These are phyloP conservation scores for Suillus fuscotomentosus DNA, from an alignment of 768 basidiomycete genomes.

Conservation along the genomic window DNA sequence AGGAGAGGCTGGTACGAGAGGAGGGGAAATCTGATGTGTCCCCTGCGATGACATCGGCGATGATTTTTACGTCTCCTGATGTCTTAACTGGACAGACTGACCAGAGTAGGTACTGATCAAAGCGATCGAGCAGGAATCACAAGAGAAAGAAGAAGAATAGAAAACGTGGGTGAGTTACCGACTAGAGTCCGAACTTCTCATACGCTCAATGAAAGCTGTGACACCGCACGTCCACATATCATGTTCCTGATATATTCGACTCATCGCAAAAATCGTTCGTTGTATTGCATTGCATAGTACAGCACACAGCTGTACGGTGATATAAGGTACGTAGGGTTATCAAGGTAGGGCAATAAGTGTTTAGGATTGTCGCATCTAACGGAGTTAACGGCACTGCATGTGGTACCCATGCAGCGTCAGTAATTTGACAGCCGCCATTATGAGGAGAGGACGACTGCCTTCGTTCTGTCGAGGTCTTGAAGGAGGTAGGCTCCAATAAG, in stretches of 20 bases:
- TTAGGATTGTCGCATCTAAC: background rate
- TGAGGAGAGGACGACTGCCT: background rate
- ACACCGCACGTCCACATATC: background rate
- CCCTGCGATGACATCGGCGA: slow-evolving; percentile 36
- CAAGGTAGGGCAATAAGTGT: background rate
- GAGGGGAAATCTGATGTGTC: slow-evolving; percentile 40
- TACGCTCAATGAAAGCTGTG: background rate
- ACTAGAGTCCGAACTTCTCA: slow-evolving; percentile 1
- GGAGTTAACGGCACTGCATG: background rate
- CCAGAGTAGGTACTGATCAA: slow-evolving; percentile 1
- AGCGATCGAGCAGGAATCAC: slow-evolving; percentile 9
- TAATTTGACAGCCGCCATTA: slow-evolving; percentile 22
- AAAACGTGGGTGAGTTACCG: slow-evolving; percentile 4
- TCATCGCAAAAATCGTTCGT: background rate
- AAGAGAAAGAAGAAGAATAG: slow-evolving; percentile 8
- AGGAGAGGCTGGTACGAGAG: slow-evolving; percentile 37
- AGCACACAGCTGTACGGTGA: background rate
- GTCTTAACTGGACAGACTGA: slow-evolving; percentile 2
- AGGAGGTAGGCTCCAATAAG: slow-evolving; percentile 10
- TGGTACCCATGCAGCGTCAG: slow-evolving; percentile 18
- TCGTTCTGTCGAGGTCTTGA: background rate
- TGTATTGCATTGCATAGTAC: background rate
- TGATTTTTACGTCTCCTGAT: slow-evolving; percentile 10
- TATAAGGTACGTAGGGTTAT: background rate
- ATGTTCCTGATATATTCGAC: background rate